A percentile compares a stretch with the other conserved stretches of the same genome.
Conservation (phyloP, 1,139 yeast genomes). For the Arxiozyma bovina region DNA sequence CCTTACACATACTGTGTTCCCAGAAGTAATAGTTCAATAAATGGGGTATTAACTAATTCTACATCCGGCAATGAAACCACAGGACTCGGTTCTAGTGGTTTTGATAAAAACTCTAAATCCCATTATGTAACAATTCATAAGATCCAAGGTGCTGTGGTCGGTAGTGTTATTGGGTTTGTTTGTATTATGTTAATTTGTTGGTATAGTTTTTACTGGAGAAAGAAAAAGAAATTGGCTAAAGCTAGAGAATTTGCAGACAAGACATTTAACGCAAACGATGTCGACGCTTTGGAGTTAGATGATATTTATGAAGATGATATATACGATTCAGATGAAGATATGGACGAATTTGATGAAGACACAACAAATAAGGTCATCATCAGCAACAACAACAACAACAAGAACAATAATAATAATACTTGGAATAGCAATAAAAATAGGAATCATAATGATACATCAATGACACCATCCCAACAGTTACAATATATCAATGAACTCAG, state of each 20-base stretch:
- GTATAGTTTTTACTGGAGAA: slow-evolving; percentile 34
- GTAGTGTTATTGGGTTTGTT: slow-evolving; percentile 53
- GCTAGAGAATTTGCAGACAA: not conserved
- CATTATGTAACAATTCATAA: slow-evolving; percentile 8
- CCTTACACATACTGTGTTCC: slow-evolving; percentile 46
- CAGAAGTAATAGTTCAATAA: slow-evolving; percentile 9
- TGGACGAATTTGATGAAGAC: slow-evolving; percentile 6
- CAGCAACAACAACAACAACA: not conserved
- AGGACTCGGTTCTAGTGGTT: not conserved
- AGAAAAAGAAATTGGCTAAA: slow-evolving; percentile 7
- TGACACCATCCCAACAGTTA: not conserved
- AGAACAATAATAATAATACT: not conserved
- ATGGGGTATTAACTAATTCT: slow-evolving; percentile 4
- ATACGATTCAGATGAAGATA: slow-evolving; percentile 12
- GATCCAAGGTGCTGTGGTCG: slow-evolving; percentile 55
- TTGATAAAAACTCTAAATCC: not conserved
- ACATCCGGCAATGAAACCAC: not conserved
- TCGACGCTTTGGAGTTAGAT: slow-evolving; percentile 9
- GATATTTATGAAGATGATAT: slow-evolving; percentile 12
- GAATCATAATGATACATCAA: not conserved
- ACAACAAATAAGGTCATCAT: slow-evolving; percentile 3
- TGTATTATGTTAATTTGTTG: slow-evolving; percentile 34
- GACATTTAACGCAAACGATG: slow-evolving; percentile 5
- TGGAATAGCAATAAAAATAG: not conserved
- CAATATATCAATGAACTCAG: slow-evolving; percentile 6